These are phyloP conservation scores for Juglanconis oblonga DNA, from an alignment of 2,329 filamentous ascomycete genomes.

Conservation along the genomic window DNA sequence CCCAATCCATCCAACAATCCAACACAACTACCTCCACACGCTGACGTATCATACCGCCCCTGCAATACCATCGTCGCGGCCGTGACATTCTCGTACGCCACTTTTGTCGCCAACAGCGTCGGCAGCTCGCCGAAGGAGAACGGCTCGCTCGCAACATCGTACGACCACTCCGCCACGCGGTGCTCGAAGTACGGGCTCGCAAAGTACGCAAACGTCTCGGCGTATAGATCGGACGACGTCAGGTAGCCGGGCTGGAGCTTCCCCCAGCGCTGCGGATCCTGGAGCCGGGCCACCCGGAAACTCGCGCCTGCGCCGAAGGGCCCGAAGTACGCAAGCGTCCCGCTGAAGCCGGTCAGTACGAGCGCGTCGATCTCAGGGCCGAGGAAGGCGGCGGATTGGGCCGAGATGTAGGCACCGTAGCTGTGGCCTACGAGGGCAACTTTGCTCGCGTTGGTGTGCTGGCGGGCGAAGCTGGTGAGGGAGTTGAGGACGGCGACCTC, in stretches of 20 bases:
- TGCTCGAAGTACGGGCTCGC: slow-evolving; percentile 25
- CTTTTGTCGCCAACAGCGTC: slow-evolving; percentile 24
- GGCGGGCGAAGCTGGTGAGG: slow-evolving; percentile 25
- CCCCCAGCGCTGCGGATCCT: slow-evolving; percentile 26
- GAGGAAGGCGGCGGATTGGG: slow-evolving; percentile 21
- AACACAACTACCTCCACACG: slow-evolving; percentile 28
- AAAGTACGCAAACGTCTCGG: slow-evolving; percentile 28
- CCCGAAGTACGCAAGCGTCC: slow-evolving; percentile 25
- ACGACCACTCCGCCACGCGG: slow-evolving; percentile 27
- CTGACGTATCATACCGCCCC: slow-evolving; percentile 28
- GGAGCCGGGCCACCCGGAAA: slow-evolving; percentile 25
- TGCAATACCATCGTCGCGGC: slow-evolving; percentile 27
- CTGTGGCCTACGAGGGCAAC: slow-evolving; percentile 30
- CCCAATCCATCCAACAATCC: slow-evolving; percentile 22
- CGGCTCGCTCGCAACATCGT: slow-evolving; percentile 26
- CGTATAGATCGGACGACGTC: slow-evolving; percentile 25
- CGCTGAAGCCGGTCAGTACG: slow-evolving; percentile 24
- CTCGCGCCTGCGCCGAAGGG: slow-evolving; percentile 27
- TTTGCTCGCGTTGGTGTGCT: slow-evolving; percentile 21
- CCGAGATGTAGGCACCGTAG: slow-evolving; percentile 28
- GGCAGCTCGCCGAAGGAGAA: slow-evolving; percentile 29
- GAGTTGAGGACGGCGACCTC: slow-evolving; percentile 27
- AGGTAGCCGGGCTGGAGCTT: slow-evolving; percentile 25
- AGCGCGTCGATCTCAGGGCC: slow-evolving; percentile 21
- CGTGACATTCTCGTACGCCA: slow-evolving; percentile 22